phyloP scores from a whole-genome alignment of 1,284 basidiomycete species.

The Cryptococcus hybrid region DNA sequence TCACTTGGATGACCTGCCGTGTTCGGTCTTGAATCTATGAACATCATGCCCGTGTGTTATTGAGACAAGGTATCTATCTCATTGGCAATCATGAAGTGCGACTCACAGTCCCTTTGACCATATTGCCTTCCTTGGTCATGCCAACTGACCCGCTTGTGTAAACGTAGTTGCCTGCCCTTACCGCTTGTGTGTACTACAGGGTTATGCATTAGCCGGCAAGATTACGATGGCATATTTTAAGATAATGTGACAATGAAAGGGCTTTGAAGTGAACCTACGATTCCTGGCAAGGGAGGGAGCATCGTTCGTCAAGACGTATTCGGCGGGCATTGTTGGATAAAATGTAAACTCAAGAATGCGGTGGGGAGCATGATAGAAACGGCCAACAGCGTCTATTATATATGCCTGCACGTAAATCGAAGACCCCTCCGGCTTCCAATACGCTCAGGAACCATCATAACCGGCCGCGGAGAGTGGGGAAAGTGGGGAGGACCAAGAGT shows the following conservation, averaged over 20 bases:
- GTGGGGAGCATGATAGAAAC: not conserved
- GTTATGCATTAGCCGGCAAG: not conserved
- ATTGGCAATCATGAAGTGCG: not conserved
- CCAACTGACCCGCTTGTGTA: constrained; percentile 43
- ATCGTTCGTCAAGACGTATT: constrained; percentile 33
- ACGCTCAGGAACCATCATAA: no score
- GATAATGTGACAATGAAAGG: not conserved
- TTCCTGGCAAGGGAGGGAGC: constrained; percentile 41
- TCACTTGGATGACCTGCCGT: constrained; percentile 37
- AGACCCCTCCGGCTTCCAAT: no score
- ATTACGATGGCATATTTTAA: not conserved
- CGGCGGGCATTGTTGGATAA: constrained; percentile 24
- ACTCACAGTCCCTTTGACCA: constrained; percentile 42
- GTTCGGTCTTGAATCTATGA: constrained; percentile 37
- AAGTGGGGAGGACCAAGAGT: constrained; percentile 4
- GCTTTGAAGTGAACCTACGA: constrained; percentile 21
- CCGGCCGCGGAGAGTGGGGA: constrained; percentile 1
- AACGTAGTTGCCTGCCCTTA: constrained; percentile 40
- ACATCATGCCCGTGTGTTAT: not conserved
- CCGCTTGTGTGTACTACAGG: constrained; percentile 43
- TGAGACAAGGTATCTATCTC: not conserved
- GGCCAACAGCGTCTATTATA: not conserved
- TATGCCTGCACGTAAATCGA: not conserved
- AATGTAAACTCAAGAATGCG: not conserved
- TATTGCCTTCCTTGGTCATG: constrained; percentile 40